A percentile compares a stretch with the other conserved stretches of the same genome.
Conservation (phyloP, 169 alveolate genomes). For the Babesia ovata region DNA sequence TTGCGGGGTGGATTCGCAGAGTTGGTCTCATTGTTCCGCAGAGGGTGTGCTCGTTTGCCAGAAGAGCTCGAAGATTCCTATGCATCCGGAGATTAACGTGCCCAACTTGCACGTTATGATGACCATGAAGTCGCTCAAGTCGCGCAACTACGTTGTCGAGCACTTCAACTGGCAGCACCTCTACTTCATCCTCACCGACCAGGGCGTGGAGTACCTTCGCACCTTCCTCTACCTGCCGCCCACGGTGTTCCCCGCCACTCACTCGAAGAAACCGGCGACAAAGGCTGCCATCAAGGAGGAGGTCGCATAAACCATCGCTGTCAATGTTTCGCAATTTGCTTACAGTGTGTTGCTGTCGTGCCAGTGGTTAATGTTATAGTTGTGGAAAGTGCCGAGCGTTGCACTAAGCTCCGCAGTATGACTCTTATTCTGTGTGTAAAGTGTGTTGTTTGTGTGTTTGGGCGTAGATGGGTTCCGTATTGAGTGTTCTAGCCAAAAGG, state of each 20-base stretch:
- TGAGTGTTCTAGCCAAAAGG: no score
- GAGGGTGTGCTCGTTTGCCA: conserved; percentile 88
- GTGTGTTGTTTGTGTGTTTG: no score
- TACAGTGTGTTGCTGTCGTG: not conserved
- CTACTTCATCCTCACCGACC: conserved; percentile 86
- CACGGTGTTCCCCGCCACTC: conserved; percentile 92
- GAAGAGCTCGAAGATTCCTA: conserved; percentile 83
- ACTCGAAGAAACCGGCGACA: conserved; percentile 83
- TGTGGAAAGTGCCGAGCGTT: no score
- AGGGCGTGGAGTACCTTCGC: conserved; percentile 87
- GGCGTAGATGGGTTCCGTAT: no score
- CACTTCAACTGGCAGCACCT: conserved; percentile 90
- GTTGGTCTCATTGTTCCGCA: conserved; percentile 25
- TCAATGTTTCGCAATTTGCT: conserved; percentile 3
- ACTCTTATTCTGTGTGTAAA: no score
- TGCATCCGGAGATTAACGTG: conserved; percentile 83
- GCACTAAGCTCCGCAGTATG: no score
- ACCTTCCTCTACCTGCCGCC: conserved; percentile 89
- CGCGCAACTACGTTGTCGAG: conserved; percentile 87
- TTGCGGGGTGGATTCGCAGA: not conserved
- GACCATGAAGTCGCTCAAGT: conserved; percentile 85
- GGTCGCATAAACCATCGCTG: conserved; percentile 27
- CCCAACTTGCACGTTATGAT: conserved; percentile 90
- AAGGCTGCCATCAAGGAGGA: conserved; percentile 66
- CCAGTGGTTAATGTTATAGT: not conserved